Percentiles rank a stretch among this genome's conserved stretches.
Evolutionary conservation across 495 filamentous ascomycete genomes (phyloP).

Genomic region (Staphylotrichum tortipilum): DNA sequence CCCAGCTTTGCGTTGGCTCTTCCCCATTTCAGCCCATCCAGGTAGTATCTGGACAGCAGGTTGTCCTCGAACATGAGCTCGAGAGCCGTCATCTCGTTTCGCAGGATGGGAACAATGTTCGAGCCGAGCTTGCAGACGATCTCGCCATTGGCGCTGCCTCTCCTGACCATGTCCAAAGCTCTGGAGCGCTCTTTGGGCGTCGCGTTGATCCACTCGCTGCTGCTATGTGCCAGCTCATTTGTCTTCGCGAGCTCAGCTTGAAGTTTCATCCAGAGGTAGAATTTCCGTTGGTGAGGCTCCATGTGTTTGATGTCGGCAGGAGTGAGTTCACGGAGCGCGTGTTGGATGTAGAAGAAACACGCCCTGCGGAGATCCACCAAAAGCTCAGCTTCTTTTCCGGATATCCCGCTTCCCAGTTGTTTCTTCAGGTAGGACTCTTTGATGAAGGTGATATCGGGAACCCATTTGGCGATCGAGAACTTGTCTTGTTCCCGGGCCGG

Average conservation of each 20-base stretch:
- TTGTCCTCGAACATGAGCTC: constrained; percentile 24
- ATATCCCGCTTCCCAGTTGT: constrained; percentile 17
- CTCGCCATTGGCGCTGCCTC: constrained; percentile 22
- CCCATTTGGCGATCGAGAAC: constrained; percentile 18
- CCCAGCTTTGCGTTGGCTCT: constrained; percentile 22
- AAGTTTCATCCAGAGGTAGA: constrained; percentile 28
- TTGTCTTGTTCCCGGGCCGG: constrained; percentile 16
- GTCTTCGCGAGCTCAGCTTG: constrained; percentile 19
- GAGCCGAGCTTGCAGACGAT: constrained; percentile 22
- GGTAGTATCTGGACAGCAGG: constrained; percentile 24
- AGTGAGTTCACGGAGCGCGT: constrained; percentile 17
- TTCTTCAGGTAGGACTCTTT: constrained; percentile 11
- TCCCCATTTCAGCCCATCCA: constrained; percentile 23
- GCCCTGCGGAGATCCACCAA: constrained; percentile 23
- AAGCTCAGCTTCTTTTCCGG: constrained; percentile 12
- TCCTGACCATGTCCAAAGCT: constrained; percentile 11
- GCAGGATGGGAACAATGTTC: constrained; percentile 15
- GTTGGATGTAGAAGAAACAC: constrained; percentile 21
- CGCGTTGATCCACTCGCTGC: constrained; percentile 11
- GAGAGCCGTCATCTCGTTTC: constrained; percentile 16
- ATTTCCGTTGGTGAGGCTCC: constrained; percentile 22
- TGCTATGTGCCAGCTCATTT: constrained; percentile 16
- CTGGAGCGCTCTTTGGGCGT: constrained; percentile 5
- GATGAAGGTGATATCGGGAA: constrained; percentile 20
- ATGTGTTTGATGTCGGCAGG: constrained; percentile 10